A percentile compares a stretch with the other conserved stretches of the same genome.
phyloP scores from a whole-genome alignment of 2,329 filamentous ascomycete species.

The Colletotrichum sp. region DNA sequence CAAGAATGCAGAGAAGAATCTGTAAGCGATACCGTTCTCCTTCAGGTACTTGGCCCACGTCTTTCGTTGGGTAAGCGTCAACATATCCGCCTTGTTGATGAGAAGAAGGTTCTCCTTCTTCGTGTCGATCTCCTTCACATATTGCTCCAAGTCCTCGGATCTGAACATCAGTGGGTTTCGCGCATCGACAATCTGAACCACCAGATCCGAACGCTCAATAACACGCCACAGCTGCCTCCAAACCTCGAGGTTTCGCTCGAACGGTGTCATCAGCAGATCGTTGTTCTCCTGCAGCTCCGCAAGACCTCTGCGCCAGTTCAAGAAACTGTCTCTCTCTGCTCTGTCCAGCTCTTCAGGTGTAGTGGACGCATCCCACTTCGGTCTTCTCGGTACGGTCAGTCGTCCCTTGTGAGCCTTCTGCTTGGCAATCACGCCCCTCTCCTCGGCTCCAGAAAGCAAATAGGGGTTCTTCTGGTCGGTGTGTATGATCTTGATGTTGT shows the following conservation, averaged over 20 bases:
- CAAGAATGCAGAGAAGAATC: constrained; percentile 93
- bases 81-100: constrained; percentile 99
- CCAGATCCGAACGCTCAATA: constrained; percentile 92
- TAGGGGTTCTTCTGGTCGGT: constrained; percentile 96
- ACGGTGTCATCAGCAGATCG: constrained; percentile 95
- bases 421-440: constrained; percentile 78
- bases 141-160: constrained; percentile 89
- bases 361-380: constrained; percentile 85
- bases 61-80: constrained; percentile 83
- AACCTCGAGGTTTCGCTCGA: constrained; percentile 95
- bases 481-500: constrained; percentile 98
- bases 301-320: constrained; percentile 88
- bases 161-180: constrained; percentile 93
- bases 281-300: constrained; percentile 94
- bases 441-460: constrained; percentile 83
- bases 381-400: constrained; percentile 88
- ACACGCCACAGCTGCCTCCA: constrained; percentile 99
- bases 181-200: constrained; percentile 98
- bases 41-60: constrained; percentile 89
- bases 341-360: constrained; percentile 82
- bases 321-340: constrained; percentile 78
- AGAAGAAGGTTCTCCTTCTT: constrained; percentile 90
- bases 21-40: constrained; percentile 81
- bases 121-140: constrained; percentile 90
- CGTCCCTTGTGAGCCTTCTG: constrained; percentile 80